Percentiles rank a stretch among this genome's conserved stretches.
phyloP scores from a whole-genome alignment of 2,329 filamentous ascomycete species.

The Neofusicoccum sp. region DNA sequence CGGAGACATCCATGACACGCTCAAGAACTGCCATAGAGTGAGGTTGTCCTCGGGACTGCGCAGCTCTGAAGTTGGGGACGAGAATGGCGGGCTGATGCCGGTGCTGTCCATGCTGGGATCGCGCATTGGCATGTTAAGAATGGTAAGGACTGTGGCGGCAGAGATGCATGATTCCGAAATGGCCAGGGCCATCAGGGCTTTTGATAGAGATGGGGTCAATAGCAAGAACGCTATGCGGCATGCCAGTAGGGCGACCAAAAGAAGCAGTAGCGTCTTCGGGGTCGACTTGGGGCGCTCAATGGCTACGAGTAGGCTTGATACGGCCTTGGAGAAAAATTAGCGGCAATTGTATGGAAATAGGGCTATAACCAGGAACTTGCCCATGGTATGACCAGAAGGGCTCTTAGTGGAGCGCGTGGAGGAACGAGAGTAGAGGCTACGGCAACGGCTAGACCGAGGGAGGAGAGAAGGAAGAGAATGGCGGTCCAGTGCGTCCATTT shows the following conservation, averaged over 20 bases:
- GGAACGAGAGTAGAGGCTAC: neutral
- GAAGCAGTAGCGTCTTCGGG: slow-evolving; percentile 42
- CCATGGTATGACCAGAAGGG: slow-evolving; percentile 12
- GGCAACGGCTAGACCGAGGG: neutral
- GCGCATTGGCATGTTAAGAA: slow-evolving; percentile 71
- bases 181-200: slow-evolving; percentile 41
- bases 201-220: slow-evolving; percentile 24
- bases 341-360: neutral
- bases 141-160: slow-evolving; percentile 50
- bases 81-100: slow-evolving; percentile 63
- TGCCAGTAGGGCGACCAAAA: slow-evolving; percentile 41
- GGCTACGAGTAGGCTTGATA: slow-evolving; percentile 39
- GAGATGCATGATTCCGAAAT: slow-evolving; percentile 13
- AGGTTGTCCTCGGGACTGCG: slow-evolving; percentile 80
- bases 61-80: slow-evolving; percentile 59
- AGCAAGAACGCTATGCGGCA: slow-evolving; percentile 26
- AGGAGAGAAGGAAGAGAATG: slow-evolving; percentile 3
- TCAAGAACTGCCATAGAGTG: slow-evolving; percentile 81
- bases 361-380: neutral
- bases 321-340: slow-evolving; percentile 32
- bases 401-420: neutral
- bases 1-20: slow-evolving; percentile 79
- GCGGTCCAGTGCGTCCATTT: slow-evolving; percentile 17
- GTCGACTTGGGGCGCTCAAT: slow-evolving; percentile 46
- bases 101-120: slow-evolving; percentile 57